Evolutionary conservation across 805 yeast genomes (phyloP), one percentile per base, ranked within the genome.

Genomic region (Torulaspora gathmanii): DNA sequence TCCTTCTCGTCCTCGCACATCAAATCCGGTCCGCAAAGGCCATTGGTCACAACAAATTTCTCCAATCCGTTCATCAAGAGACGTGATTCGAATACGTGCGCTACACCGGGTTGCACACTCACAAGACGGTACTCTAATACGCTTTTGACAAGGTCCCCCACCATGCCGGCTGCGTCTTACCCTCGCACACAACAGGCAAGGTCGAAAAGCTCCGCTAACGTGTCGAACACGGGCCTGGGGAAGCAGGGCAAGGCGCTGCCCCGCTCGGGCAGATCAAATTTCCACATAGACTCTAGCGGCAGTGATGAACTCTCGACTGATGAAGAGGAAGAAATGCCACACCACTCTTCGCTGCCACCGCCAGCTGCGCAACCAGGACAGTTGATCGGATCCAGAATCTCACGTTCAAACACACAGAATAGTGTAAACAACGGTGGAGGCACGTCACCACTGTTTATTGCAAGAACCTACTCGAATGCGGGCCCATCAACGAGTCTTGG

Each of bases 1-100:
- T 67, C 76, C 1, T 49, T 71, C 13, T 67, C 76, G 1, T 55
- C 68, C 28, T 53, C 67, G 3, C 55, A 61, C 49, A 40, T 61
- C 47, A 49, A 47, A 55, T 49, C 49, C 22, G 47, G 53, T 47
- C 53, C 41, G 33, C 55, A 50, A 29, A 51, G 41, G 41, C 49
- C 48, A 13, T 28, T 35, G 23, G 34, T 33, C 33, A 37, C 38
- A 11, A 45, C 46, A 4, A 36, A 45, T 41, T 45, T 58, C 49
- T 47, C 63, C 42, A 46, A 57, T 50, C 55, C 65, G 9, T 56
- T 54, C 44, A 42, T 45, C 16, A 48, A 43, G 27, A 37, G 50
- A 19, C 51, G 54, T 8, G 50, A 38, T 16, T 45, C 54, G 23
- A 39, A 40, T 20, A 43, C 46, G 12, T 15, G 43, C 16, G 34